Percentiles rank a stretch among this genome's conserved stretches.
These are phyloP conservation scores for Phialophora chinensis DNA, from an alignment of 2,329 filamentous ascomycete species.

Conservation along the genomic window DNA sequence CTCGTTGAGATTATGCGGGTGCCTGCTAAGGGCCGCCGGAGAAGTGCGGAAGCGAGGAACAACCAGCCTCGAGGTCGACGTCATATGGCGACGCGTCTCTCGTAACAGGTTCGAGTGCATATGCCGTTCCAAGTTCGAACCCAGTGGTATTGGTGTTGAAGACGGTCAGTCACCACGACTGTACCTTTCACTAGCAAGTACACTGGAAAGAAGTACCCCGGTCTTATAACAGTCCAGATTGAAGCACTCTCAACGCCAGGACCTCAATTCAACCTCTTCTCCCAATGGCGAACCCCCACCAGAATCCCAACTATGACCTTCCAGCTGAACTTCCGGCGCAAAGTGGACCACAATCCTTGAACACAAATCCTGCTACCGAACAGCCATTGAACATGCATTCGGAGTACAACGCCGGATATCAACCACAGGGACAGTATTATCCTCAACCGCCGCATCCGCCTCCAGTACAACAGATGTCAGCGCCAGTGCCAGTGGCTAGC, in stretches of 20 bases:
- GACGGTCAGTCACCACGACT: neutral
- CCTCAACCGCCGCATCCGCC: constrained; percentile 16
- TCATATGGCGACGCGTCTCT: constrained; percentile 1
- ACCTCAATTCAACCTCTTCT: neutral
- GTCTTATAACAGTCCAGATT: neutral
- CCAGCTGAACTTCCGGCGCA: constrained; percentile 16
- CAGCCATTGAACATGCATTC: constrained; percentile 11
- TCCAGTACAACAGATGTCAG: constrained; percentile 1
- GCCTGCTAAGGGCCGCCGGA: neutral
- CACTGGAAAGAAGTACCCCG: too few species aligned
- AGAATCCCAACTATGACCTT: constrained; percentile 15
- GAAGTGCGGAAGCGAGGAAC: constrained; percentile 4
- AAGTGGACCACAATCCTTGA: constrained; percentile 6
- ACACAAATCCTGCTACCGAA: neutral
- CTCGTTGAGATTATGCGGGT: neutral
- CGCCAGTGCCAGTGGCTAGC: neutral
- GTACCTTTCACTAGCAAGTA: neutral
- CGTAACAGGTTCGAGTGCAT: too few species aligned
- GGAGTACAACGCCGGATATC: constrained; percentile 1
- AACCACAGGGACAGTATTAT: constrained; percentile 12
- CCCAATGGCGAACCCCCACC: constrained; percentile 18
- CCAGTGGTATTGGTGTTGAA: neutral
- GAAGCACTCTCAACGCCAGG: neutral
- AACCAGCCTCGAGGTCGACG: neutral
- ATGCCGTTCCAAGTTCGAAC: neutral